phyloP scores from a whole-genome alignment of 2,329 filamentous ascomycete genomes.

The Aspergillus sp. region DNA sequence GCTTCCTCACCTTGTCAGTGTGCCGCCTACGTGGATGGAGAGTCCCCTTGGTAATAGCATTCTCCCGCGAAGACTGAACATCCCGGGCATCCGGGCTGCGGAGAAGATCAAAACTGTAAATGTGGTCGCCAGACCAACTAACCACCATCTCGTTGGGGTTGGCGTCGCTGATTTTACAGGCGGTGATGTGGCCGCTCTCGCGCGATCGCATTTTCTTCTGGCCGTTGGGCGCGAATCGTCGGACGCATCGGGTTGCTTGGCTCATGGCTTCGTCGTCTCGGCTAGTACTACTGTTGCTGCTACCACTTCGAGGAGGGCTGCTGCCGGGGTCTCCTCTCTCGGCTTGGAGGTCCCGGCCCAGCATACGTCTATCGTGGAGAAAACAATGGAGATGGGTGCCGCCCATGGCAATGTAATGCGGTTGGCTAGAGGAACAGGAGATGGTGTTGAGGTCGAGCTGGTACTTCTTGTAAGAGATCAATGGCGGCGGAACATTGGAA shows the following conservation, averaged over 20 bases:
- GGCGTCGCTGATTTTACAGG: constrained; percentile 62
- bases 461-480: constrained; percentile 59
- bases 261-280: constrained; percentile 49
- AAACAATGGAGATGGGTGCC: constrained; percentile 63
- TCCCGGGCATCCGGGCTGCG: constrained; percentile 50
- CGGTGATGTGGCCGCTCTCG: constrained; percentile 58
- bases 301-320: constrained; percentile 28
- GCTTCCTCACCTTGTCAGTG: constrained; percentile 42
- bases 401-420: constrained; percentile 61
- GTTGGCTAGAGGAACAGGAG: constrained; percentile 58
- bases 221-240: constrained; percentile 57
- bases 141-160: constrained; percentile 60
- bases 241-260: constrained; percentile 57
- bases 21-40: constrained; percentile 23
- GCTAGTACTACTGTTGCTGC: constrained; percentile 25
- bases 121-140: constrained; percentile 60
- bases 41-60: constrained; percentile 16
- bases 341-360: constrained; percentile 49
- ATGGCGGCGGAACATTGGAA: constrained; percentile 50
- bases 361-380: constrained; percentile 60
- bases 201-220: constrained; percentile 38
- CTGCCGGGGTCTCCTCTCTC: constrained; percentile 44
- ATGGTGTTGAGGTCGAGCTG: constrained; percentile 59
- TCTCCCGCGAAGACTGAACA: constrained; percentile 18
- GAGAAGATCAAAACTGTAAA: constrained; percentile 59